Evolutionary conservation across 2,329 filamentous ascomycete genomes (phyloP).

Genomic region (Nemania sp.): DNA sequence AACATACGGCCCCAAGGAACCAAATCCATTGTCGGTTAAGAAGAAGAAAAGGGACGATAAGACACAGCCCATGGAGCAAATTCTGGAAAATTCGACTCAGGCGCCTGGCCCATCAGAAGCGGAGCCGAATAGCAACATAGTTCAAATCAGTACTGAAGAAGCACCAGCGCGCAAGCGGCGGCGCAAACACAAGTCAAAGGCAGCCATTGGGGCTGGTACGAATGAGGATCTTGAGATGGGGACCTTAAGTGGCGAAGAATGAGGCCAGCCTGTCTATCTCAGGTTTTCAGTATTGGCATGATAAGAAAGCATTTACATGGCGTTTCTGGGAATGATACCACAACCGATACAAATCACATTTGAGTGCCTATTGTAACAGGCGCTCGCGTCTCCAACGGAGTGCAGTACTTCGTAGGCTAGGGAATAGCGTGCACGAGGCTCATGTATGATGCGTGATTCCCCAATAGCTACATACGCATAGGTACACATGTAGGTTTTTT

Average conservation of each 20-base stretch:
- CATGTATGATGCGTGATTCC: no score
- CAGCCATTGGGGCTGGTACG: not conserved
- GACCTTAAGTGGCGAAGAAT: slow-evolving; percentile 13
- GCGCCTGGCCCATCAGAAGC: slow-evolving; percentile 24
- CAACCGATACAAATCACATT: no score
- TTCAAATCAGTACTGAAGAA: slow-evolving; percentile 20
- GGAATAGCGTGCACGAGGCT: no score
- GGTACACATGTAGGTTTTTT: no score
- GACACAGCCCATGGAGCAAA: not conserved
- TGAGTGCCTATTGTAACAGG: no score
- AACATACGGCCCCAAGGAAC: slow-evolving; percentile 64
- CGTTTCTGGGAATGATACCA: slow-evolving; percentile 20
- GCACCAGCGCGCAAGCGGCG: slow-evolving; percentile 31
- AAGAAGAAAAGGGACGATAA: slow-evolving; percentile 59
- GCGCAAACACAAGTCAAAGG: slow-evolving; percentile 34
- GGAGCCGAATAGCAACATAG: slow-evolving; percentile 9
- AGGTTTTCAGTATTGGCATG: not conserved
- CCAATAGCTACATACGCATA: no score
- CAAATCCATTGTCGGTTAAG: slow-evolving; percentile 72
- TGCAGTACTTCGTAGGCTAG: no score
- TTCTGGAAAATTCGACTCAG: not conserved
- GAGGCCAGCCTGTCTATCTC: slow-evolving; percentile 5
- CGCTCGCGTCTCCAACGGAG: no score
- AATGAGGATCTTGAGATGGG: slow-evolving; percentile 7
- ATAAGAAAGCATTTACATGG: slow-evolving; percentile 22